phyloP scores from a whole-genome alignment of 202 grass and related monocot genomes.

The Sporobolus alterniflorus region DNA sequence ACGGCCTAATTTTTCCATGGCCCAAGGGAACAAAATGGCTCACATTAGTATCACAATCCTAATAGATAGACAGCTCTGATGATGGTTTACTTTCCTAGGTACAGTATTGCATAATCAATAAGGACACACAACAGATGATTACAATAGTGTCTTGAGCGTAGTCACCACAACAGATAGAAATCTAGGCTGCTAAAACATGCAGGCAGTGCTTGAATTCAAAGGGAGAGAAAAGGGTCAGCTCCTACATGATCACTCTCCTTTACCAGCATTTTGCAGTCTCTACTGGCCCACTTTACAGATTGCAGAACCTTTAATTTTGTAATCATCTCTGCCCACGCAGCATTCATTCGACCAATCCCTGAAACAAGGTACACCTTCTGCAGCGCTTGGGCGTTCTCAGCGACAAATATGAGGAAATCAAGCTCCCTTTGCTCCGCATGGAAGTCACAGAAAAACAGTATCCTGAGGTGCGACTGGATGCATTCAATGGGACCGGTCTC shows the following conservation, averaged over 20 bases:
- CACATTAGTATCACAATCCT: too few relatives aligned
- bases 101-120: too few relatives aligned
- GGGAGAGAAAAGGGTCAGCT: constrained; percentile 27
- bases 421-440: constrained; percentile 4
- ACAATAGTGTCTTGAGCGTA: too few relatives aligned
- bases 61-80: too few relatives aligned
- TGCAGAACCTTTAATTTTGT: too few relatives aligned
- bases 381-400: not conserved
- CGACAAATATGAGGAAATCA: not conserved
- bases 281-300: not conserved
- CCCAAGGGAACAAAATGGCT: too few relatives aligned
- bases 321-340: not conserved
- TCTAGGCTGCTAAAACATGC: too few relatives aligned
- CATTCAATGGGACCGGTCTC: constrained; percentile 4
- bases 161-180: too few relatives aligned
- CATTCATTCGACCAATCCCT: too few relatives aligned
- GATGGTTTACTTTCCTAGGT: too few relatives aligned
- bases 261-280: not conserved
- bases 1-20: too few relatives aligned
- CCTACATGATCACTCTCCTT: not conserved
- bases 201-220: not conserved
- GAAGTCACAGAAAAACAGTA: constrained; percentile 1
- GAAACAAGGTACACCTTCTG: not conserved
- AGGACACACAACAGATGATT: too few relatives aligned
- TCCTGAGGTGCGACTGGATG: constrained; percentile 25